Percentiles rank a stretch among this genome's conserved stretches.
Conservation (phyloP, 371 early-diverging fungal species). For the Apophysomyces ossiformis region DNA sequence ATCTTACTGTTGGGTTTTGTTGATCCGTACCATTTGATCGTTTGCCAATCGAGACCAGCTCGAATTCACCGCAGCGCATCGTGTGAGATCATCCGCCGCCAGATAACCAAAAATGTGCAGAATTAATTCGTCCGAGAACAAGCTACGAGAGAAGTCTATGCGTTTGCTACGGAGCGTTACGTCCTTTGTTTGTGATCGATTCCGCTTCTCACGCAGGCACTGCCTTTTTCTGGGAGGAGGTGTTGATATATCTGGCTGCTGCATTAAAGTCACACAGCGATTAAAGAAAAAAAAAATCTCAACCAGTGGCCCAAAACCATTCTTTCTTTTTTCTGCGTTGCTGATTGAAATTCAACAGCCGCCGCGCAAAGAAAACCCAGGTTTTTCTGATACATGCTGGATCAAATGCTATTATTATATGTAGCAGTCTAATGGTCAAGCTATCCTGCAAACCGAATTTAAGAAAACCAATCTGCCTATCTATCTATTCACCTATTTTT, state of each 20-base stretch:
- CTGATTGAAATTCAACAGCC: too few relatives aligned
- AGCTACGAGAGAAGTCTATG: constrained; percentile 30
- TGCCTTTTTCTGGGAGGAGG: constrained; percentile 12
- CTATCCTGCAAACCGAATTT: too few relatives aligned
- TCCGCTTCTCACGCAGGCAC: neutral
- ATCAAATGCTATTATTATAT: too few relatives aligned
- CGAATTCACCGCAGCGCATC: constrained; percentile 46
- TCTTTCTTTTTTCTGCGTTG: too few relatives aligned
- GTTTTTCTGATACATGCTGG: too few relatives aligned
- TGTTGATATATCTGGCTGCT: neutral
- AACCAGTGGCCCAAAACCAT: too few relatives aligned
- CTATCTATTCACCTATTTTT: too few relatives aligned
- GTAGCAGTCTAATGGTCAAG: too few relatives aligned
- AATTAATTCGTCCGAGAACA: constrained; percentile 52
- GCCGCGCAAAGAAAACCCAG: too few relatives aligned
- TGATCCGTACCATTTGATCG: constrained; percentile 42
- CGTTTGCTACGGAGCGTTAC: neutral
- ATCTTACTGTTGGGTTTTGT: neutral
- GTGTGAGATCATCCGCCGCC: constrained; percentile 41
- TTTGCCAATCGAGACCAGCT: constrained; percentile 50
- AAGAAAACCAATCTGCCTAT: too few relatives aligned
- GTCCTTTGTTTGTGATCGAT: neutral
- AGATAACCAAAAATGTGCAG: constrained; percentile 52
- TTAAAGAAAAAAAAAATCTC: too few relatives aligned
- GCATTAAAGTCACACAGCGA: too few relatives aligned